These are phyloP conservation scores for Erodium maritimum DNA, from an alignment of 345 rosid species.

Conservation along the genomic window DNA sequence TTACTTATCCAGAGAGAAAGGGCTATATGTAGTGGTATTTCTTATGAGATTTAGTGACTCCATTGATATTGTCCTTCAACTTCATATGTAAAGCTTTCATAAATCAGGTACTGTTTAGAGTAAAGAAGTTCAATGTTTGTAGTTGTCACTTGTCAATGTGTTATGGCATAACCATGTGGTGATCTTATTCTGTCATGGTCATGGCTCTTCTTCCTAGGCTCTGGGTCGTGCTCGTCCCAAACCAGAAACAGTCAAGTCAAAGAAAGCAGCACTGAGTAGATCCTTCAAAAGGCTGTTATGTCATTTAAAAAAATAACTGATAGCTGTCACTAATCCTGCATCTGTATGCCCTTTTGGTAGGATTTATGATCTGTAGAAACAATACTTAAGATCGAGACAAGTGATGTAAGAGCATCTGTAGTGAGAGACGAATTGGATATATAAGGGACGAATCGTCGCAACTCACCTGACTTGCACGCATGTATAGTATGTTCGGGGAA, in stretches of 20 bases:
- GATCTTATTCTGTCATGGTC: not conserved
- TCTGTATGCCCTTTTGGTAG: slow-evolving; percentile 3
- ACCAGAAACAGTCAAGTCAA: slow-evolving; percentile 38
- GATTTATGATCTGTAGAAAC: slow-evolving; percentile 23
- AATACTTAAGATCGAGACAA: too few species aligned
- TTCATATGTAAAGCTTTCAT: slow-evolving; percentile 88
- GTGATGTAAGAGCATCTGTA: too few species aligned
- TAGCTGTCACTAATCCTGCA: slow-evolving; percentile 2
- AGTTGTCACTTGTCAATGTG: too few species aligned
- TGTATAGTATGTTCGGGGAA: too few species aligned
- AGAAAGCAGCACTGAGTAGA: slow-evolving; percentile 25
- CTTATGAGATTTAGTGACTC: slow-evolving; percentile 94
- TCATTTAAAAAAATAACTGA: slow-evolving; percentile 5
- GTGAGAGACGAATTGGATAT: too few species aligned
- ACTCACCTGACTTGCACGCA: slow-evolving; percentile 13
- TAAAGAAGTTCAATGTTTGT: not conserved
- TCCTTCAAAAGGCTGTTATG: slow-evolving; percentile 60
- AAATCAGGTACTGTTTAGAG: slow-evolving; percentile 46
- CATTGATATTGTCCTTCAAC: slow-evolving; percentile 65
- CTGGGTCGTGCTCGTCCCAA: slow-evolving; percentile 61
- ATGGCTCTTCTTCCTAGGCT: slow-evolving; percentile 18
- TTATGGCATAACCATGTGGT: not conserved
- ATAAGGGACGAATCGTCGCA: too few species aligned
- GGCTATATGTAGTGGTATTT: slow-evolving; percentile 69
- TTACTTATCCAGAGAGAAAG: slow-evolving; percentile 59